phyloP scores from a whole-genome alignment of 2,329 filamentous ascomycete genomes.

The Madurella mycetomatis region DNA sequence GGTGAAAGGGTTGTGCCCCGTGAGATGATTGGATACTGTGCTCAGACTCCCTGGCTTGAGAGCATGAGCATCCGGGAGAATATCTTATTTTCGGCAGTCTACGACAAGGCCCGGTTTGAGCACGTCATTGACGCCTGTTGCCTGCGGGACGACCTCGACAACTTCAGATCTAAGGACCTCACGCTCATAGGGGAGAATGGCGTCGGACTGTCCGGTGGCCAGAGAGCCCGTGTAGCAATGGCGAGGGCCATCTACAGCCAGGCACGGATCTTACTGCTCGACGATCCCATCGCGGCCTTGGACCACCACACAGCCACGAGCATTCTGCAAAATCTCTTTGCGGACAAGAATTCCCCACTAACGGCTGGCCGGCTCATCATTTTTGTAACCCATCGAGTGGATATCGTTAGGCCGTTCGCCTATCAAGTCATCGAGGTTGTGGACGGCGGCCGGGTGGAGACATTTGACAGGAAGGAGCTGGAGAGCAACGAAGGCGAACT shows the following conservation, averaged over 20 bases:
- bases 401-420: constrained; percentile 69
- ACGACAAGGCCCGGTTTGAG: constrained; percentile 52
- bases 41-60: constrained; percentile 62
- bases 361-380: constrained; percentile 62
- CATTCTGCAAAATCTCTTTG: constrained; percentile 58
- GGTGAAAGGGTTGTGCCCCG: constrained; percentile 44
- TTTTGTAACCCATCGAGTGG: constrained; percentile 77
- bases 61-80: constrained; percentile 63
- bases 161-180: constrained; percentile 53
- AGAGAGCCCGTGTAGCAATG: constrained; percentile 59
- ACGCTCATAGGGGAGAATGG: constrained; percentile 60
- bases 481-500: constrained; percentile 24
- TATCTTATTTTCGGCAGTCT: constrained; percentile 56
- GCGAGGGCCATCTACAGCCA: constrained; percentile 58
- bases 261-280: constrained; percentile 53
- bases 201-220: constrained; percentile 59
- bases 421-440: constrained; percentile 68
- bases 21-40: constrained; percentile 51
- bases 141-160: constrained; percentile 50
- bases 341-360: constrained; percentile 26
- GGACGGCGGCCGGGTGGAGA: constrained; percentile 50
- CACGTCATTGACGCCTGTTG: constrained; percentile 59
- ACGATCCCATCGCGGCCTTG: constrained; percentile 60
- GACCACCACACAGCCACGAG: constrained; percentile 58
- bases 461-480: constrained; percentile 29